phyloP scores from a whole-genome alignment of 176 grass and related monocot genomes.

The Cenchrus fungigraminus region DNA sequence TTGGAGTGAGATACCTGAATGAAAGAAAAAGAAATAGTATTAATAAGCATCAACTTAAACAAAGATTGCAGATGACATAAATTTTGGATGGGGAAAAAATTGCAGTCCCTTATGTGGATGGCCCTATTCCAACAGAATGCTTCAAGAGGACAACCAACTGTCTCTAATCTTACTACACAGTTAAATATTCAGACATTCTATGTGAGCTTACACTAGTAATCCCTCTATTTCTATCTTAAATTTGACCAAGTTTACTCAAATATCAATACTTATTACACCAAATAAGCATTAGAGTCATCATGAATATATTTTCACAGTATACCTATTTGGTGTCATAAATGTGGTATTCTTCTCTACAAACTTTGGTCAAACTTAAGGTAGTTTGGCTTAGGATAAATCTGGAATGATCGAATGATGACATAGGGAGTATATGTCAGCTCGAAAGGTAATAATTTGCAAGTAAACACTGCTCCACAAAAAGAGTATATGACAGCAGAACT shows the following conservation, averaged over 20 bases:
- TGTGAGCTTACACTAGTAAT: not conserved
- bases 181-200: not conserved
- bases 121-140: not conserved
- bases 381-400: no score
- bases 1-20: slow-evolving; percentile 65
- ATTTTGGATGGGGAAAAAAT: not conserved
- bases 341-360: no score
- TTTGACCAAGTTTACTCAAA: no score
- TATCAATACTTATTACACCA: no score
- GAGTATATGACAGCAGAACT: not conserved
- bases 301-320: no score
- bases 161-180: not conserved
- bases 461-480: not conserved
- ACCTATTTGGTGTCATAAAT: no score
- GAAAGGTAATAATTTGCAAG: not conserved
- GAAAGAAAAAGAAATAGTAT: slow-evolving; percentile 4
- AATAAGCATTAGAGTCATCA: no score
- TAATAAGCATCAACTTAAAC: not conserved
- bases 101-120: not conserved
- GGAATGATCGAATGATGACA: no score
- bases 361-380: no score
- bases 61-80: not conserved
- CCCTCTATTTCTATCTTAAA: no score
- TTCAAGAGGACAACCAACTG: not conserved
- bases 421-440: not conserved